phyloP scores from a whole-genome alignment of 2,329 filamentous ascomycete species.

The Gnomoniopsis sp. region DNA sequence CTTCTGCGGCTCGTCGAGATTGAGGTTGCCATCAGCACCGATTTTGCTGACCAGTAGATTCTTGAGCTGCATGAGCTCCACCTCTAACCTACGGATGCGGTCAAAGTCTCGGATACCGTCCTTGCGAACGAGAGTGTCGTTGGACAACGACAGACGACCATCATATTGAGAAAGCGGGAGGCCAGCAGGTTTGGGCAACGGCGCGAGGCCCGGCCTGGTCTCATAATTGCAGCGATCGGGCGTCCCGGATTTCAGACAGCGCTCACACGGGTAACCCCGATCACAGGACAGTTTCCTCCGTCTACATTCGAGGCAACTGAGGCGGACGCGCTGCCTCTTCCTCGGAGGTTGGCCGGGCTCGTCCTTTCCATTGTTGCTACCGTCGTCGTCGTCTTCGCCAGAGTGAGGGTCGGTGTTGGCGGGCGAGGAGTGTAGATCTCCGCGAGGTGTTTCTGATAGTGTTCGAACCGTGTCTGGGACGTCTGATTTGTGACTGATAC shows the following conservation, averaged over 20 bases:
- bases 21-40: conserved; percentile 21
- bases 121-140: conserved; percentile 34
- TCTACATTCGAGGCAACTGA: conserved; percentile 59
- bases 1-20: conserved; percentile 22
- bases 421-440: conserved; percentile 14
- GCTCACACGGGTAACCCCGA: conserved; percentile 58
- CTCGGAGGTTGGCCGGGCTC: conserved; percentile 37
- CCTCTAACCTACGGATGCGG: conserved; percentile 56
- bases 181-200: conserved; percentile 42
- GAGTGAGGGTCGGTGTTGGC: conserved; percentile 12
- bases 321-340: conserved; percentile 57
- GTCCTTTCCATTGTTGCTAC: conserved; percentile 27
- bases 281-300: conserved; percentile 60
- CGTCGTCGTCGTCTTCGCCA: conserved; percentile 21
- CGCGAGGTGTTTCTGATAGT: conserved; percentile 10
- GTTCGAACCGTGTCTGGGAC: conserved; percentile 9
- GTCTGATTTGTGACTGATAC: conserved; percentile 12
- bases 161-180: conserved; percentile 46
- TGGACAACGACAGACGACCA: conserved; percentile 38
- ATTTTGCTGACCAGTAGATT: conserved; percentile 44
- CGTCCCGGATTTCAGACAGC: conserved; percentile 60
- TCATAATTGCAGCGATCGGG: conserved; percentile 59
- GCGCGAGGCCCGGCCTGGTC: conserved; percentile 39
- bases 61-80: conserved; percentile 57
- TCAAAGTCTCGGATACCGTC: conserved; percentile 50